Evolutionary conservation across 1,284 basidiomycete species (phyloP).

Genomic region (Cystobasidium slooffiae): DNA sequence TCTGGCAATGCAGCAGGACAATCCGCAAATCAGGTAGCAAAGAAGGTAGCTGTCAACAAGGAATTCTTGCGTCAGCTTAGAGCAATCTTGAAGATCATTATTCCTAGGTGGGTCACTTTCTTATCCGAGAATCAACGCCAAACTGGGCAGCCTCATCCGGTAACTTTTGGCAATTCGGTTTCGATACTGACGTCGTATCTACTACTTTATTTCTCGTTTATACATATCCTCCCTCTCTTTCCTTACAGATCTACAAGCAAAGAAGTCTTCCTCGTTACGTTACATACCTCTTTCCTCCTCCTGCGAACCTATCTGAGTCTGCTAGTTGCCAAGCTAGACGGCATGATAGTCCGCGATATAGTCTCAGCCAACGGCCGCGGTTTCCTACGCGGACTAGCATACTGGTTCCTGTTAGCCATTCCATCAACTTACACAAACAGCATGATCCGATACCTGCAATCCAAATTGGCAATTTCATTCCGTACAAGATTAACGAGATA

Average conservation of each 20-base stretch:
- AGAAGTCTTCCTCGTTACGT: slow-evolving; percentile 74
- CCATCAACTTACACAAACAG: slow-evolving; percentile 96
- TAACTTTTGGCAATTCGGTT: not conserved
- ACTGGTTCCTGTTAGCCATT: slow-evolving; percentile 89
- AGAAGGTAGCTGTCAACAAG: slow-evolving; percentile 69
- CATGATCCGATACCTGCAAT: slow-evolving; percentile 79
- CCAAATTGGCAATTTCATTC: slow-evolving; percentile 82
- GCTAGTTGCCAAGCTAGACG: slow-evolving; percentile 85
- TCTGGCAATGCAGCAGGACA: slow-evolving; percentile 21
- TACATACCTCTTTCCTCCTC: slow-evolving; percentile 87
- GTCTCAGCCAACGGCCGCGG: slow-evolving; percentile 84
- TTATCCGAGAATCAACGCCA: no score
- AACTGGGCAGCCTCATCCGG: no score
- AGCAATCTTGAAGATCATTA: slow-evolving; percentile 75
- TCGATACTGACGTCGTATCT: not conserved
- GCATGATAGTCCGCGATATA: slow-evolving; percentile 84
- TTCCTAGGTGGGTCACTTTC: slow-evolving; percentile 61
- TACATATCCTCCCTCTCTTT: not conserved
- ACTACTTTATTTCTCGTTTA: not conserved
- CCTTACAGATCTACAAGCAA: slow-evolving; percentile 63
- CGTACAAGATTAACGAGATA: slow-evolving; percentile 88
- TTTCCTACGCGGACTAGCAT: slow-evolving; percentile 77
- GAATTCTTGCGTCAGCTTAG: slow-evolving; percentile 78
- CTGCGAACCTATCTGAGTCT: slow-evolving; percentile 84
- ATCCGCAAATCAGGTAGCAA: slow-evolving; percentile 19